Evolutionary conservation across 176 grass and related monocot species (phyloP).

Genomic region (Pontederia paniculata): DNA sequence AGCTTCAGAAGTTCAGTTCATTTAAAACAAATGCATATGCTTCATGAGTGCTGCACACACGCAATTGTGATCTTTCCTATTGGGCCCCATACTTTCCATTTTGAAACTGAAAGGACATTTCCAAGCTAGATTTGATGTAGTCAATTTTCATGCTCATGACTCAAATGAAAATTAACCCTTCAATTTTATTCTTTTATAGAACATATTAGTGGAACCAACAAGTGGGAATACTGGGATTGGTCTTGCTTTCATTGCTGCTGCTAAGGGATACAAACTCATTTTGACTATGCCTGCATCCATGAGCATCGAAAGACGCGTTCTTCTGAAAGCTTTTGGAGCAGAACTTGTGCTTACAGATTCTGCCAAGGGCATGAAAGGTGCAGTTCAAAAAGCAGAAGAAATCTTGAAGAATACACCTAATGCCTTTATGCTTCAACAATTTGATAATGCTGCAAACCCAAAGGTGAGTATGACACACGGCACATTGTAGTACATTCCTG

Average conservation of each 20-base stretch:
- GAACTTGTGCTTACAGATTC: constrained; percentile 85
- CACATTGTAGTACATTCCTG: not conserved
- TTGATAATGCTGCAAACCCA: constrained; percentile 92
- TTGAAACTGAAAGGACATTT: too few species aligned
- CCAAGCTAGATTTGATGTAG: not conserved
- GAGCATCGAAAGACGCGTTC: constrained; percentile 92
- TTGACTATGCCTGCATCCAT: constrained; percentile 88
- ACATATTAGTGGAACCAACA: constrained; percentile 81
- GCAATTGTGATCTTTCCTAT: too few species aligned
- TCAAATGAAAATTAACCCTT: not conserved
- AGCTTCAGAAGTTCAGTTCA: too few species aligned
- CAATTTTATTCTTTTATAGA: constrained; percentile 17
- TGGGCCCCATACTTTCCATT: too few species aligned
- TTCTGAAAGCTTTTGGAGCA: constrained; percentile 87
- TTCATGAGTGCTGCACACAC: too few species aligned
- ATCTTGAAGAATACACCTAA: constrained; percentile 75
- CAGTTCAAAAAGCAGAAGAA: constrained; percentile 77
- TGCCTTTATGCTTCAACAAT: constrained; percentile 91
- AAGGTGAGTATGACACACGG: constrained; percentile 32
- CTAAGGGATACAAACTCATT: constrained; percentile 84
- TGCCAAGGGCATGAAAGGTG: constrained; percentile 87
- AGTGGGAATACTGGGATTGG: constrained; percentile 96
- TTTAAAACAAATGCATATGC: too few species aligned
- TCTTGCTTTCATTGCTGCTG: constrained; percentile 93
- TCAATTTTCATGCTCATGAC: not conserved